Base-by-base conservation (phyloP, 495 filamentous ascomycete species). In the Acidiella bohemica region DNA sequence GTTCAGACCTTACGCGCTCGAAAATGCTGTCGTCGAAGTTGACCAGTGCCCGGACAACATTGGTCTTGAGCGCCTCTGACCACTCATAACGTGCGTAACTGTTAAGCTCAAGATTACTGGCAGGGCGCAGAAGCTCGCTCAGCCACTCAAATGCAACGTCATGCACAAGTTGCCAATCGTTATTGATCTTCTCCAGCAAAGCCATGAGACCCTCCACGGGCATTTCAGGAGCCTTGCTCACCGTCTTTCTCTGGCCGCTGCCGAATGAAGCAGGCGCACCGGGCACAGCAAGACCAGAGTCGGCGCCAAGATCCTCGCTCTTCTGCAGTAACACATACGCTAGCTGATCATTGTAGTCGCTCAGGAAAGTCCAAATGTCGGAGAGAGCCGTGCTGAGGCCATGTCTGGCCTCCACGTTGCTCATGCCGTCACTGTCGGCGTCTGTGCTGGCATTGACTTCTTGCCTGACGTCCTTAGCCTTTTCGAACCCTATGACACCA, bases 61-160 rank as follows among this genome's bases (percentile, higher is more conserved):
- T 68, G 11, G 72, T 67, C 60, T 92, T 93, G 46, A 92, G 62
- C 3, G 56, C 55, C 13, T 81, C 72, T 0, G 84, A 64, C 87
- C 87, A 95, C 33, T 75, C 63, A 46, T 63, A 72, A 8, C 53
- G 53, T 12, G 66, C 61, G 54, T 94, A 94, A 17, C 67, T 69
- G 8, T 64, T 70, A n/a, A n/a, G n/a, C n/a, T n/a, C n/a, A n/a
- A n/a, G n/a, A n/a, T n/a, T n/a, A 10, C 65, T 57, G 20, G 55
- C 47, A 12, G 51, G 56, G 2, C 35, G n/a, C 0, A 64, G 47
- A 8, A 64, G 34, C 5, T 3, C 16, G n/a, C 47, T 33, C 23
- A 62, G 26, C 55, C 53, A 60, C 5, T 39, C 38, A 27, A 46
- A 55, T 13, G 56, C 57, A 8, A 49, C 50, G 20, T 62, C 59